These are phyloP conservation scores for Paramecium octaurelia DNA, from an alignment of 73 alveolate species.

Conservation along the genomic window DNA sequence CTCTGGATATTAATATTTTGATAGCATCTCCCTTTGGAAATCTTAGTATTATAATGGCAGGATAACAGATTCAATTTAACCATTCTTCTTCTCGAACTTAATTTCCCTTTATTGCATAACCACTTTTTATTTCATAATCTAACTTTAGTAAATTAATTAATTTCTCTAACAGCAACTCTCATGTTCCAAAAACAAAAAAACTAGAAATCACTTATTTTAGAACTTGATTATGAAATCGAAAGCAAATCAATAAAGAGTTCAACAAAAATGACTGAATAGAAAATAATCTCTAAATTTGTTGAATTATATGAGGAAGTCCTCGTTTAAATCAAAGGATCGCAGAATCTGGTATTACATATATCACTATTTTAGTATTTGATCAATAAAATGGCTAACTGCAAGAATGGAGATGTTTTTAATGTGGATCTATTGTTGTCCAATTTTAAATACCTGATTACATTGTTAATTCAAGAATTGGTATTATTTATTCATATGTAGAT, in stretches of 20 bases:
- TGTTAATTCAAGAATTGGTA: background rate
- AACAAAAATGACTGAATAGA: constrained; percentile 1
- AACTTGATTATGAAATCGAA: background rate
- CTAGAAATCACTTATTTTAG: background rate
- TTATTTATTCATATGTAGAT: background rate
- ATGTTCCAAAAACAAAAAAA: background rate
- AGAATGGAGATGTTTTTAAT: background rate
- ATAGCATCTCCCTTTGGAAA: background rate
- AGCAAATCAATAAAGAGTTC: background rate
- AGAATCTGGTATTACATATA: background rate
- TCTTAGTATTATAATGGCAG: background rate
- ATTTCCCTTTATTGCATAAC: too few relatives aligned
- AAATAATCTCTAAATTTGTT: background rate
- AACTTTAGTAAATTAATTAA: background rate
- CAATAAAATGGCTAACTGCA: background rate
- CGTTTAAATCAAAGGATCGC: background rate
- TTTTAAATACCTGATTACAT: background rate
- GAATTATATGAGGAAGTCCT: background rate
- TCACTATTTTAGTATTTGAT: background rate
- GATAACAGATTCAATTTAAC: too few relatives aligned
- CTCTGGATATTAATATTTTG: background rate
- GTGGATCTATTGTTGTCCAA: background rate
- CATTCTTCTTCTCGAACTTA: background rate
- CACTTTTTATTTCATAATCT: background rate
- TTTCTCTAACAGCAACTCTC: background rate